phyloP scores from a whole-genome alignment of 2,329 filamentous ascomycete species.

The Alternaria tenuissima region DNA sequence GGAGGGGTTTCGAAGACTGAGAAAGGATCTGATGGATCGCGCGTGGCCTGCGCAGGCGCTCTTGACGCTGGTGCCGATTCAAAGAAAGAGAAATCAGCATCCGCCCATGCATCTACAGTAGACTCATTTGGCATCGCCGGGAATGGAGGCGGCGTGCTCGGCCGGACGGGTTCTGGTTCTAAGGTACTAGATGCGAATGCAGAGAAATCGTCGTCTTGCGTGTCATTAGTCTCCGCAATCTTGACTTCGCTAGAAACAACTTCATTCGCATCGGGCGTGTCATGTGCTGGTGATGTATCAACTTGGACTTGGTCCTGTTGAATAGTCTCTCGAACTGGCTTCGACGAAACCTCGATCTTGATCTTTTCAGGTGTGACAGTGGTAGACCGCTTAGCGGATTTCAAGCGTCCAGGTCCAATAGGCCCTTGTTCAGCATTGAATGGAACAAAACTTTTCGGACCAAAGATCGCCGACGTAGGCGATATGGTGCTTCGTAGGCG shows the following conservation, averaged over 20 bases:
- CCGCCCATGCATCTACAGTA: slow-evolving; percentile 21
- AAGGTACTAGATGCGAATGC: slow-evolving; percentile 2
- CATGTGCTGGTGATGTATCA: neutral
- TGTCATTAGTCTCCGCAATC: neutral
- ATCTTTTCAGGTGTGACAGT: slow-evolving; percentile 19
- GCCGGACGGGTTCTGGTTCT: neutral
- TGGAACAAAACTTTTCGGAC: slow-evolving; percentile 39
- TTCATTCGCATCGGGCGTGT: neutral
- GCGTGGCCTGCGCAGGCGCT: slow-evolving; percentile 6
- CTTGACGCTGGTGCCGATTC: slow-evolving; percentile 28
- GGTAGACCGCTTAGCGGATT: slow-evolving; percentile 28
- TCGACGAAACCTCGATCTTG: neutral
- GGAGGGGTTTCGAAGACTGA: slow-evolving; percentile 37
- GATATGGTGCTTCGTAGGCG: slow-evolving; percentile 44
- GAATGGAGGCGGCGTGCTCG: slow-evolving; percentile 17
- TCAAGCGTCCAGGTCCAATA: slow-evolving; percentile 42
- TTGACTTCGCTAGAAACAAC: neutral
- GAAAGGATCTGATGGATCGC: slow-evolving; percentile 29
- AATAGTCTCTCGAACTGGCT: neutral
- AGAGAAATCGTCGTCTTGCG: slow-evolving; percentile 11
- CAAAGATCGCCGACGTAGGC: slow-evolving; percentile 46
- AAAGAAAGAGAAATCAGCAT: slow-evolving; percentile 41
- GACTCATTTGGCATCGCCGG: slow-evolving; percentile 2
- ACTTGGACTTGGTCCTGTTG: neutral
- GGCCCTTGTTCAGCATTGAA: slow-evolving; percentile 34